Evolutionary conservation across 2,329 filamentous ascomycete genomes (phyloP), one percentile per base, ranked within the genome.

Genomic region (Ophiostoma novo-ulmi): DNA sequence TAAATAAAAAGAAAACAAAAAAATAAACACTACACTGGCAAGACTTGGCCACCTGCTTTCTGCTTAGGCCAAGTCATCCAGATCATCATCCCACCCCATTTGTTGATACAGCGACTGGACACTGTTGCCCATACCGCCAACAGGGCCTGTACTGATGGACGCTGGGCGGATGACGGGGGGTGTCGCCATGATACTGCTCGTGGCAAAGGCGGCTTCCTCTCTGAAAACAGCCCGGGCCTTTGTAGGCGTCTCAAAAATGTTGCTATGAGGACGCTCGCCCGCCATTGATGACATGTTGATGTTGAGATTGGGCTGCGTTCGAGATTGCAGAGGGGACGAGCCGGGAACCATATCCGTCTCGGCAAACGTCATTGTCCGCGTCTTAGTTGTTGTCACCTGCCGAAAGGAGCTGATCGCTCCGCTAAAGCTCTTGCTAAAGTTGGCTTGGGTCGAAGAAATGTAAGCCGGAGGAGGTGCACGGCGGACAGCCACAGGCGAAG

Each of bases 51-150:
- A 39, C 38, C 38, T 39, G 10, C 38, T 39, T 17, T 35, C 58
- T 13, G n/a, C 22, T 22, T 22, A 65, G 20, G 63, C 72, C 69
- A 77, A 70, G 31, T 77, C 76, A 72, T 78, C 76, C 5, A 77
- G 81, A 76, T 87, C 85, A 72, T 87, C 82, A 75, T 87, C 85
- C 86, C 86, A 88, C 65, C 86, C 86, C 61, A 88, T 77, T 73
- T 79, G 80, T 74, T 85, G 80, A 74, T 85, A 88, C 69, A 88
- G 84, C 13, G 83, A 84, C 73, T 79, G 72, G 44, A 77, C 77
- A 39, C 69, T 67, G 48, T 52, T 69, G 72, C 76, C 79, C 68
- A 65, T 39, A 74, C 77, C 7, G 22, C 67, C 7, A 72, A 73
- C 4, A 70, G 63, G 63, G 3, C 2, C 63, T 3, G 63, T 6